Conservation (phyloP, 2,329 filamentous ascomycete species). For the Penicillium brevicompactum region DNA sequence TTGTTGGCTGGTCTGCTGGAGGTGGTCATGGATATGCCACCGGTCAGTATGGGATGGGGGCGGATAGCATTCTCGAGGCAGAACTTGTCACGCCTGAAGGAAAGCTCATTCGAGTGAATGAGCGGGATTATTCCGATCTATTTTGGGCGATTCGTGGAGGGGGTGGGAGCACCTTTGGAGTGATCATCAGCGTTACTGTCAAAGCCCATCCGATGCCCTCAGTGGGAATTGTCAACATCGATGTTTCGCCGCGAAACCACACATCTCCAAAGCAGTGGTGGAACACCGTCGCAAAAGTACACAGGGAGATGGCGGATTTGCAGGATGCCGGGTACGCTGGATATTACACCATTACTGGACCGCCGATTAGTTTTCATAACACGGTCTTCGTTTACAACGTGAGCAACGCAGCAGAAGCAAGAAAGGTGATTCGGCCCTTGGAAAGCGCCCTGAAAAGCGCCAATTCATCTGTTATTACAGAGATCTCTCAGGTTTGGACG, state of each 20-base stretch:
- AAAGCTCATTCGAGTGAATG: no score
- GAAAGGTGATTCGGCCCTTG: neutral
- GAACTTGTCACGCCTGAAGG: no score
- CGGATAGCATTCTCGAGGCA: neutral
- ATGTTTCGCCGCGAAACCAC: neutral
- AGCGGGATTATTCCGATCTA: no score
- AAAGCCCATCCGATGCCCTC: neutral
- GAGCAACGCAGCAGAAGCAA: neutral
- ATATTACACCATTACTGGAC: slow-evolving; percentile 4
- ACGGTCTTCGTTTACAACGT: slow-evolving; percentile 4
- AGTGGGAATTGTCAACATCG: neutral
- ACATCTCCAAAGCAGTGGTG: neutral
- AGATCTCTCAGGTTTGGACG: neutral
- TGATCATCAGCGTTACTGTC: no score
- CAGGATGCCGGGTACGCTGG: neutral
- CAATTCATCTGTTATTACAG: neutral
- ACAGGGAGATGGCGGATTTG: neutral
- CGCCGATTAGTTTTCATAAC: neutral
- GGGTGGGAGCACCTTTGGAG: no score
- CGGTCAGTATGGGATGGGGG: neutral
- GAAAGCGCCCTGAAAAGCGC: neutral
- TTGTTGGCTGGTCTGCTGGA: neutral
- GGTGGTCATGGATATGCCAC: neutral
- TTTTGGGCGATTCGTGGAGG: no score
- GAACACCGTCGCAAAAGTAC: neutral